A percentile compares a stretch with the other conserved stretches of the same genome.
phyloP scores from a whole-genome alignment of 2,329 filamentous ascomycete species.

The Neoscytalidium dimidiatum region DNA sequence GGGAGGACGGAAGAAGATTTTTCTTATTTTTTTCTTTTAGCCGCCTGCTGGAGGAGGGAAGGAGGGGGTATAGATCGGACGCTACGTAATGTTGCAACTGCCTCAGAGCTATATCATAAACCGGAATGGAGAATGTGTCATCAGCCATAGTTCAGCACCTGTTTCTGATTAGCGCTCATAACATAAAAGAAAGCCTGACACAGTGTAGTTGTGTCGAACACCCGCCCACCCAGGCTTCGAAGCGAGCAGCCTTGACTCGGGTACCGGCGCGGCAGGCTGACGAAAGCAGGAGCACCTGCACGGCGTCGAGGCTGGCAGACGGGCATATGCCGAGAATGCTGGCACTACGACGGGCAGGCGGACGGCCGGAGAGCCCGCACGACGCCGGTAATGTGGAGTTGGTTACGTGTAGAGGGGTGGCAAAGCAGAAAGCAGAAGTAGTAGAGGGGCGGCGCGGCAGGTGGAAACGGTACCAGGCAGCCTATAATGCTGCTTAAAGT shows the following conservation, averaged over 20 bases:
- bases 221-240: background rate
- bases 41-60: too few species aligned
- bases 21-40: too few species aligned
- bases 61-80: too few species aligned
- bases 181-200: background rate
- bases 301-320: background rate
- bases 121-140: too few species aligned
- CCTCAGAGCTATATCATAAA: too few species aligned
- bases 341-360: background rate
- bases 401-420: background rate
- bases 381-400: background rate
- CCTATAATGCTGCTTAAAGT: background rate
- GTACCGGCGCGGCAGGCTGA: background rate
- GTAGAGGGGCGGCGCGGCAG: background rate
- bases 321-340: background rate
- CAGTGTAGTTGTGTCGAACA: background rate
- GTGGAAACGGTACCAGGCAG: background rate
- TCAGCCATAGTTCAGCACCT: too few species aligned
- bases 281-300: background rate
- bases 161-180: too few species aligned
- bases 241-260: background rate
- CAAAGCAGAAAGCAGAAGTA: background rate
- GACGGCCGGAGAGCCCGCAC: background rate
- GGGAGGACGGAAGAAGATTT: too few species aligned
- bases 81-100: too few species aligned